A percentile compares a stretch with the other conserved stretches of the same genome.
phyloP scores from a whole-genome alignment of 2,329 filamentous ascomycete genomes.

The Rhexocercosporidium sp. region DNA sequence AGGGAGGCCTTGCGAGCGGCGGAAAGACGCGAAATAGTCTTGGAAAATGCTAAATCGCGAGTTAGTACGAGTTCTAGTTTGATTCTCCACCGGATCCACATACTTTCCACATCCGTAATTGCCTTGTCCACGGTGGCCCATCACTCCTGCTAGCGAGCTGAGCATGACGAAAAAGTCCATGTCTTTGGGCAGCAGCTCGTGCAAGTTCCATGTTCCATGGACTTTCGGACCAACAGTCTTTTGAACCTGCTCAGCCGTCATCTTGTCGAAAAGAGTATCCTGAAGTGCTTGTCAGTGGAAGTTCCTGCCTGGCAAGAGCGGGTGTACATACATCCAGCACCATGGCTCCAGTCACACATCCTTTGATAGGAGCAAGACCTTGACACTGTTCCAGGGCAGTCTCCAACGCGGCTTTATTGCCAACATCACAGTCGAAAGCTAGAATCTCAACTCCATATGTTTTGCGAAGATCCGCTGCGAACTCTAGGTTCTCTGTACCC shows the following conservation, averaged over 20 bases:
- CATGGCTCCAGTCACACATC: conserved; percentile 51
- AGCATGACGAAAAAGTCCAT: conserved; percentile 50
- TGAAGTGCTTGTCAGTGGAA: not conserved
- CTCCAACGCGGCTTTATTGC: conserved; percentile 41
- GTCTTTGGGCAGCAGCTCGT: conserved; percentile 20
- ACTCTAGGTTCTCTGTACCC: not conserved
- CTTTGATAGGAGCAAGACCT: conserved; percentile 28
- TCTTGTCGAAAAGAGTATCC: conserved; percentile 9
- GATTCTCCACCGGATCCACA: too few relatives aligned
- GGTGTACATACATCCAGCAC: conserved; percentile 34
- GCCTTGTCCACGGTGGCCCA: conserved; percentile 16
- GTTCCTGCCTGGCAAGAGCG: not conserved
- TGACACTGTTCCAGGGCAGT: conserved; percentile 34
- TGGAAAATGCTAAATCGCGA: conserved; percentile 29
- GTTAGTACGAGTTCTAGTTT: too few relatives aligned
- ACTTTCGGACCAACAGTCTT: conserved; percentile 41
- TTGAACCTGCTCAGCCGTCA: not conserved
- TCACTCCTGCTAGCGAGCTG: conserved; percentile 41
- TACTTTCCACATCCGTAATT: conserved; percentile 35
- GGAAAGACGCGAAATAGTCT: conserved; percentile 15
- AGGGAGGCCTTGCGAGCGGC: not conserved
- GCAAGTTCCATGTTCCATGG: conserved; percentile 28
- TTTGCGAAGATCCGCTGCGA: conserved; percentile 10
- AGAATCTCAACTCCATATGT: not conserved
- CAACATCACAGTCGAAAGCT: conserved; percentile 50